phyloP scores from a whole-genome alignment of 208 protist genomes.

The Acanthamoeba divionensis region DNA sequence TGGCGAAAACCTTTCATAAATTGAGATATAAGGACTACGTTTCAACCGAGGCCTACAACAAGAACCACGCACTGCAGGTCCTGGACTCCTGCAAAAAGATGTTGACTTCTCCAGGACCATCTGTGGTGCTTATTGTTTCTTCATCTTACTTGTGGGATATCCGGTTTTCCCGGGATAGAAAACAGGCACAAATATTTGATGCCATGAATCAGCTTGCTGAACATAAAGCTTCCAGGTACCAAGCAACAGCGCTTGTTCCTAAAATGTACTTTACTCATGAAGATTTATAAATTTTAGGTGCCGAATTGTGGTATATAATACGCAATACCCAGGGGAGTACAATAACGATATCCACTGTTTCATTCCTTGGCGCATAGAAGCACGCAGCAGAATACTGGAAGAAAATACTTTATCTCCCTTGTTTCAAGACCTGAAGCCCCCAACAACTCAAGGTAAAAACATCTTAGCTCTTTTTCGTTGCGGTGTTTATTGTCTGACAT shows the following conservation, averaged over 20 bases:
- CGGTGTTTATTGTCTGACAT: too few species aligned
- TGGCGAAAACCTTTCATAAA: background rate
- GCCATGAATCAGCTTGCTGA: background rate
- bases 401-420: too few species aligned
- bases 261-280: background rate
- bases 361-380: slow-evolving; percentile 29
- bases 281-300: background rate
- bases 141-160: slow-evolving; percentile 6
- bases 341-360: background rate
- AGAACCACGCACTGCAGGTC: background rate
- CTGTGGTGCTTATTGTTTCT: background rate
- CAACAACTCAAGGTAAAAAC: too few species aligned
- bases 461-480: too few species aligned
- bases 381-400: background rate
- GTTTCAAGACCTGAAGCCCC: too few species aligned
- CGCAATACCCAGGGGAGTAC: background rate
- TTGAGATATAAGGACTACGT: background rate
- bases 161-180: slow-evolving; percentile 26
- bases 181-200: background rate
- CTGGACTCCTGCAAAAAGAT: background rate
- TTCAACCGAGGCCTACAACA: background rate
- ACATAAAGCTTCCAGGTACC: background rate
- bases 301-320: slow-evolving; percentile 15
- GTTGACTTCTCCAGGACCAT: background rate
- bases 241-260: background rate